phyloP scores from a whole-genome alignment of 1,284 basidiomycete genomes.

The Rhodotorula sp. region DNA sequence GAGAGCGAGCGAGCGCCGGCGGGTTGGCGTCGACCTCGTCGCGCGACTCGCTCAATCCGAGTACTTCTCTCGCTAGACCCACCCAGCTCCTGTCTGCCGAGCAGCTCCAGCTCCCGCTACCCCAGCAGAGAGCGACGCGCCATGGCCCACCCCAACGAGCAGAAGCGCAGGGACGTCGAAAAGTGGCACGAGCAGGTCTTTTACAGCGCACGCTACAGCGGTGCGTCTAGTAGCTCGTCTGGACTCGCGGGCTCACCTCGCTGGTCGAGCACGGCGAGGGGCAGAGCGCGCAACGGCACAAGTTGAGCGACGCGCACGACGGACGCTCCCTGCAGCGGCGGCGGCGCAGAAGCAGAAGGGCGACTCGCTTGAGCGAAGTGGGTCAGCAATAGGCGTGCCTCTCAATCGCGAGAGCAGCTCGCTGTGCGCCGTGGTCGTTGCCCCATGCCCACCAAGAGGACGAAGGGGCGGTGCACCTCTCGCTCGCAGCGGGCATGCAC shows the following conservation, averaged over 20 bases:
- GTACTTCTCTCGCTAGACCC: no score
- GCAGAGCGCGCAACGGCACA: background rate
- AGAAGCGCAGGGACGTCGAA: conserved; percentile 30
- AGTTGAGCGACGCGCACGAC: no score
- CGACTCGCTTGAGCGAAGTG: no score
- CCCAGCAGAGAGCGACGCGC: background rate
- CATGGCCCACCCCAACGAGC: conserved; percentile 9
- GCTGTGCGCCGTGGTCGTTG: no score
- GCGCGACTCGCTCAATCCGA: background rate
- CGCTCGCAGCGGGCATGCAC: background rate
- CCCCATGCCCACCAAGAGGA: no score
- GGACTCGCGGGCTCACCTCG: background rate
- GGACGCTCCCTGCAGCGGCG: no score
- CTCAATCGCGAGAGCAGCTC: no score
- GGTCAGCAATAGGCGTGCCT: no score
- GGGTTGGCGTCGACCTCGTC: no score
- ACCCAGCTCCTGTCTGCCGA: background rate
- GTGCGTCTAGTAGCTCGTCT: background rate
- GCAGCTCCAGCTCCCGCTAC: background rate
- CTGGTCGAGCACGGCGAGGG: background rate
- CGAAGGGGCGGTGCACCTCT: background rate
- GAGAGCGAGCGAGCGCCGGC: background rate
- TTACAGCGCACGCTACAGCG: conserved; percentile 4
- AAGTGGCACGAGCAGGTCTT: conserved; percentile 27
- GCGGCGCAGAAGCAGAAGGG: no score